Base-by-base conservation (phyloP, 2,329 filamentous ascomycete genomes). In the Alternaria rosae region DNA sequence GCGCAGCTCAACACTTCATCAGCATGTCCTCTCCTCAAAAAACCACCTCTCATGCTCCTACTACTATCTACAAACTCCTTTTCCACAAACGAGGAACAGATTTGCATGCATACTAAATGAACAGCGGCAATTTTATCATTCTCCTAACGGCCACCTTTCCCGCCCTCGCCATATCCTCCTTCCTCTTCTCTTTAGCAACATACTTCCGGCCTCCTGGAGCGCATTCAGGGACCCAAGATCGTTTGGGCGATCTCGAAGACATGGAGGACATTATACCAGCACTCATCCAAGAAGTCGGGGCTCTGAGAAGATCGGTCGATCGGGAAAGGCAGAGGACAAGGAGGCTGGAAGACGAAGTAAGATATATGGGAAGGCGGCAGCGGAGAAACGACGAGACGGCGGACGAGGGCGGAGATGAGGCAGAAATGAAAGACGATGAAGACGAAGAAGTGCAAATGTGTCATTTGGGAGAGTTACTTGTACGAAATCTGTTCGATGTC, bases 321-420 rank as follows among this genome's bases (percentile, higher is more conserved):
- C 20, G 13, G 2, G 42, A 44, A 3, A 15, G 42, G 42, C 42
- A 44, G 42, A 25, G 20, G 12, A 44, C 42, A 4, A 25, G 42
- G 2, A 23, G 21, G 12, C 20, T 23, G 7, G 42, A 25, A 5
- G 23, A 44, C 7, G 5, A 21, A 44, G 42, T 44, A 15, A 44
- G 42, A 23, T 13, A 44, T 15, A 25, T 23, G 42, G 42, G 2
- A 15, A 44, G 42, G 17, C 42, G 42, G 3, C 20, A 44, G 8
- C 20, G 2, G 5, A 1, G 2, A 15, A 3, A 0, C 13, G 20
- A 5, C 4, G 42, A 44, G 7, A 0, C 1, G 7, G 20, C 20
- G 5, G 42, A 44, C 12, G 42, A 44, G 2, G 42, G 12, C 23
- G 42, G 12, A 4, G 42, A 44, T 15, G 42, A 44, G 13, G 20